A percentile compares a stretch with the other conserved stretches of the same genome.
Evolutionary conservation across 306 rosid genomes (phyloP).

Genomic region (Morella rubra): DNA sequence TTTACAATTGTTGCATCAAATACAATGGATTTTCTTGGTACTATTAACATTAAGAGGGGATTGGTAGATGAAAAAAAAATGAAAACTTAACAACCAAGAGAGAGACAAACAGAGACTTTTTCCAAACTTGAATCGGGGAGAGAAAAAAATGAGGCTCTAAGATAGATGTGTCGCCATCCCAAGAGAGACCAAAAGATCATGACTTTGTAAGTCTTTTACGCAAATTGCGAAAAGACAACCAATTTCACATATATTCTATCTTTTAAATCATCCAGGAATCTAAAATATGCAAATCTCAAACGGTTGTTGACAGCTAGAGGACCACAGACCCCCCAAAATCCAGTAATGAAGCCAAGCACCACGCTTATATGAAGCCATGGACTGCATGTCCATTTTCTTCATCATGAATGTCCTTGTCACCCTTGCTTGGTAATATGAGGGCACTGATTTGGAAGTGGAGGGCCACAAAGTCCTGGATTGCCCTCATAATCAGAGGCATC

Average conservation of each 20-base stretch:
- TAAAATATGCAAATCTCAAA: not conserved
- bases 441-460: not conserved
- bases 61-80: too few species aligned
- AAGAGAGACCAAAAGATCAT: too few species aligned
- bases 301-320: not conserved
- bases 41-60: too few species aligned
- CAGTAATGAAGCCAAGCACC: not conserved
- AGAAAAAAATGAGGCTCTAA: too few species aligned
- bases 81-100: too few species aligned
- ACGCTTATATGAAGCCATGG: not conserved
- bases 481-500: not conserved
- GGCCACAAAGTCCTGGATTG: not conserved
- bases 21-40: too few species aligned
- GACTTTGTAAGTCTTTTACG: too few species aligned
- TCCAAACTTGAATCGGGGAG: too few species aligned
- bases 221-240: not conserved
- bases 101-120: too few species aligned
- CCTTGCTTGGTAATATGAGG: too few species aligned
- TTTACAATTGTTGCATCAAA: too few species aligned
- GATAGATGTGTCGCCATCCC: too few species aligned
- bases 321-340: conserved; percentile 15
- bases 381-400: not conserved
- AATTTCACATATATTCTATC: not conserved
- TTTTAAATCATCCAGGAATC: not conserved
- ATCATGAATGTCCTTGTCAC: not conserved